These are phyloP conservation scores for Alternaria arborescens DNA, from an alignment of 2,329 filamentous ascomycete species.

Conservation along the genomic window DNA sequence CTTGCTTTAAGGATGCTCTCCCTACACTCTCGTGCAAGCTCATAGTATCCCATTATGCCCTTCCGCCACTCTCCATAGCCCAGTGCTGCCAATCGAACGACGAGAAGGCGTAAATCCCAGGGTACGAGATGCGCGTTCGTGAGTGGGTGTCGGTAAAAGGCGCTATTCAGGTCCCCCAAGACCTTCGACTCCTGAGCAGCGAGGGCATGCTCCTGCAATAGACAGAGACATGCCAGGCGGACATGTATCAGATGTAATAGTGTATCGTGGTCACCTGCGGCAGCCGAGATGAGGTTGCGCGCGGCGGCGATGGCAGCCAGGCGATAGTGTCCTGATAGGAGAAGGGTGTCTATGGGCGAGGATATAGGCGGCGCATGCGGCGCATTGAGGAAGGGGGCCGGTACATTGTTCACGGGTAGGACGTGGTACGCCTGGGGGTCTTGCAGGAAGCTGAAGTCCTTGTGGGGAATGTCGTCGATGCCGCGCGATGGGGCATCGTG, in stretches of 20 bases:
- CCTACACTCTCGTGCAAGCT: conserved; percentile 81
- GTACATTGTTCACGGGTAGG: conserved; percentile 69
- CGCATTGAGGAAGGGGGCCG: conserved; percentile 73
- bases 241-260: conserved; percentile 84
- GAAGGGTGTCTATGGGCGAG: conserved; percentile 72
- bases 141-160: conserved; percentile 61
- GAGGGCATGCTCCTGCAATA: conserved; percentile 71
- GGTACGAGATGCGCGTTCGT: conserved; percentile 69
- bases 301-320: conserved; percentile 75
- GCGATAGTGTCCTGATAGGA: conserved; percentile 79
- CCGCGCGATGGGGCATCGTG: conserved; percentile 29
- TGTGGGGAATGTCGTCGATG: conserved; percentile 56
- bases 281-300: conserved; percentile 63
- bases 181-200: conserved; percentile 69
- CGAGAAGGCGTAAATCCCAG: conserved; percentile 85
- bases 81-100: conserved; percentile 83
- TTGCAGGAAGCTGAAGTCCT: conserved; percentile 70
- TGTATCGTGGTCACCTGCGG: conserved; percentile 65
- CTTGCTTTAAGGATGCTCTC: conserved; percentile 58
- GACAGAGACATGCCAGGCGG: conserved; percentile 80
- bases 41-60: conserved; percentile 89
- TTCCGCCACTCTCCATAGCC: conserved; percentile 85
- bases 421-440: conserved; percentile 66
- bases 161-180: conserved; percentile 68
- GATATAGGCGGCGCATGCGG: conserved; percentile 66